Conservation (phyloP, 176 grass and related monocot species). For the Cocos nucifera region DNA sequence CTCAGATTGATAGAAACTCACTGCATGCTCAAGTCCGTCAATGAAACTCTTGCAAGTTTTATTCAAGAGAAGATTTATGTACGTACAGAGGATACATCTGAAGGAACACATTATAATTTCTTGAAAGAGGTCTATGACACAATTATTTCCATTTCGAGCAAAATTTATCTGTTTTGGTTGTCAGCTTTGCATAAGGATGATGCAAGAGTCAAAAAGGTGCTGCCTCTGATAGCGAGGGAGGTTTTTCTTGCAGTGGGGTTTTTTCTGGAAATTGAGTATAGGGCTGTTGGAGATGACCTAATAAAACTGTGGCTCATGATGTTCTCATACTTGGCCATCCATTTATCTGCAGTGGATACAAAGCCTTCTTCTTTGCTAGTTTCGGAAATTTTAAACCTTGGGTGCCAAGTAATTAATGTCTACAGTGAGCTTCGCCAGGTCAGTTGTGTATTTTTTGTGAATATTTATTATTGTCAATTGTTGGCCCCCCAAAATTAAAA, state of each 20-base stretch:
- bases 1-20: slow-evolving; percentile 60
- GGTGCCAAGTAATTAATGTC: slow-evolving; percentile 58
- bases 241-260: slow-evolving; percentile 53
- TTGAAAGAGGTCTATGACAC: slow-evolving; percentile 60
- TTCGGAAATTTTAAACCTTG: slow-evolving; percentile 65
- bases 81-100: slow-evolving; percentile 61
- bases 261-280: slow-evolving; percentile 92
- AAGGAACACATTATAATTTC: slow-evolving; percentile 71
- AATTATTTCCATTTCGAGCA: slow-evolving; percentile 57
- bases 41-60: slow-evolving; percentile 49
- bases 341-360: slow-evolving; percentile 56
- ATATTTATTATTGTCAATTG: too few species aligned
- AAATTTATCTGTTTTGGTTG: slow-evolving; percentile 75
- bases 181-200: slow-evolving; percentile 40
- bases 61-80: slow-evolving; percentile 81
- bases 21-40: slow-evolving; percentile 93
- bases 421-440: slow-evolving; percentile 96
- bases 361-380: slow-evolving; percentile 42
- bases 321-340: slow-evolving; percentile 64
- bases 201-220: slow-evolving; percentile 56
- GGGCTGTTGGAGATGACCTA: slow-evolving; percentile 57
- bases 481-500: too few species aligned
- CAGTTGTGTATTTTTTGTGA: slow-evolving; percentile 28
- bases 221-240: slow-evolving; percentile 63
- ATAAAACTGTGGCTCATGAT: slow-evolving; percentile 73